These are phyloP conservation scores for Hibiscus trionum DNA, from an alignment of 345 rosid genomes.

Conservation along the genomic window DNA sequence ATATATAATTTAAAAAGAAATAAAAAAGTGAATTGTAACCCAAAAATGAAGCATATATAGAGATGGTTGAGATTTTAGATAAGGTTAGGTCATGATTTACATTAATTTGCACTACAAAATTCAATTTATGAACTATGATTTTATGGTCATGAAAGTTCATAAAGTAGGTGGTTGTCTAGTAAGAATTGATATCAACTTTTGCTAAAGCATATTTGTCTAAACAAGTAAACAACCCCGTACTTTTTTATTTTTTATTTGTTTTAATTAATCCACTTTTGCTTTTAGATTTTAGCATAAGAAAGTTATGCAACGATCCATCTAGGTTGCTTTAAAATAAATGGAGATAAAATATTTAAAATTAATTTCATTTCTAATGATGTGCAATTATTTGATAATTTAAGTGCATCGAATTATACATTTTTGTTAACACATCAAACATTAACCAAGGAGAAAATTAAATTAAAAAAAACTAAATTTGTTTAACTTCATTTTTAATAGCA, in stretches of 20 bases:
- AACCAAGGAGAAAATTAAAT: too few relatives aligned
- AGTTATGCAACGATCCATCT: too few relatives aligned
- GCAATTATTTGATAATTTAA: too few relatives aligned
- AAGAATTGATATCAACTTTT: slow-evolving; percentile 5
- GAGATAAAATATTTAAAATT: too few relatives aligned
- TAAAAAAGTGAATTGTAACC: neutral
- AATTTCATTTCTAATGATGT: too few relatives aligned
- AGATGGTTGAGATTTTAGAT: slow-evolving; percentile 12
- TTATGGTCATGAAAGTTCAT: neutral
- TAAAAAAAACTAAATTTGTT: too few relatives aligned
- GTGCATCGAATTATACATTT: too few relatives aligned
- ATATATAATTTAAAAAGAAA: neutral
- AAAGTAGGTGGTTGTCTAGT: slow-evolving; percentile 15
- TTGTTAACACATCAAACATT: too few relatives aligned
- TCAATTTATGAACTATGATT: neutral
- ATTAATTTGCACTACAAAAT: neutral
- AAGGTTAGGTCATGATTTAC: slow-evolving; percentile 9
- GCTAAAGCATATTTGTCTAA: slow-evolving; percentile 6
- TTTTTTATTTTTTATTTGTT: neutral
- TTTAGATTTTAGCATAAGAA: too few relatives aligned
- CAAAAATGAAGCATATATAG: neutral
- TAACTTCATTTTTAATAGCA: too few relatives aligned
- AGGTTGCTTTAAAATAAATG: too few relatives aligned
- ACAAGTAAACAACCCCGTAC: neutral
- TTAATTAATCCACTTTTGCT: too few relatives aligned